Conservation (phyloP, 306 rosid genomes). For the Quercus mongolica region DNA sequence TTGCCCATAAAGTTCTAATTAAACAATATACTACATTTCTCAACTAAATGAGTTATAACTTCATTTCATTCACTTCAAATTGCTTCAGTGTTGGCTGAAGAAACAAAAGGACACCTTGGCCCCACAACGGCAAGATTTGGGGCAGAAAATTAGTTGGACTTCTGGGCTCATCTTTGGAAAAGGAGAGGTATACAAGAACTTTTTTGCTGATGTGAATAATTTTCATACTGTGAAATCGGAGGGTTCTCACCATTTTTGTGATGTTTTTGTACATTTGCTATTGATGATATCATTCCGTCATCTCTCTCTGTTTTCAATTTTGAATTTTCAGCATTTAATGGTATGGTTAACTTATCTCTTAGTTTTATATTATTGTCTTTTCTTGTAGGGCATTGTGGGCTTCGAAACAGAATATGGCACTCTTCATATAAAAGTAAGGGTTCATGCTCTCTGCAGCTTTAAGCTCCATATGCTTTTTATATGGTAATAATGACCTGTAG, state of each 20-base stretch:
- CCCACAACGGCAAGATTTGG: constrained; percentile 61
- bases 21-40: not conserved
- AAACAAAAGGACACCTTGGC: constrained; percentile 78
- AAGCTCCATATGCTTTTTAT: constrained; percentile 19
- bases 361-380: not conserved
- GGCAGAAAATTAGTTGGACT: constrained; percentile 62
- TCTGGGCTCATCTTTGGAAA: constrained; percentile 90
- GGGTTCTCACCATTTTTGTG: not conserved
- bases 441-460: constrained; percentile 4
- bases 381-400: constrained; percentile 73
- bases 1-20: not conserved
- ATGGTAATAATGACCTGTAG: not conserved
- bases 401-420: constrained; percentile 67
- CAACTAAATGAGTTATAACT: not conserved
- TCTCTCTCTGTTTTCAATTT: not conserved
- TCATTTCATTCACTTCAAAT: constrained; percentile 15
- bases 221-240: not conserved
- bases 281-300: not conserved
- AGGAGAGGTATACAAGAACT: constrained; percentile 62
- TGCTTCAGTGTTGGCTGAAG: constrained; percentile 96
- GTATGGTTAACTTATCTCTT: constrained; percentile 10
- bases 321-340: constrained; percentile 5
- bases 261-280: not conserved
- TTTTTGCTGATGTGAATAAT: not conserved
- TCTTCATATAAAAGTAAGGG: constrained; percentile 79